Conservation (phyloP, 345 rosid species). For the Eucalyptus shirleyi region DNA sequence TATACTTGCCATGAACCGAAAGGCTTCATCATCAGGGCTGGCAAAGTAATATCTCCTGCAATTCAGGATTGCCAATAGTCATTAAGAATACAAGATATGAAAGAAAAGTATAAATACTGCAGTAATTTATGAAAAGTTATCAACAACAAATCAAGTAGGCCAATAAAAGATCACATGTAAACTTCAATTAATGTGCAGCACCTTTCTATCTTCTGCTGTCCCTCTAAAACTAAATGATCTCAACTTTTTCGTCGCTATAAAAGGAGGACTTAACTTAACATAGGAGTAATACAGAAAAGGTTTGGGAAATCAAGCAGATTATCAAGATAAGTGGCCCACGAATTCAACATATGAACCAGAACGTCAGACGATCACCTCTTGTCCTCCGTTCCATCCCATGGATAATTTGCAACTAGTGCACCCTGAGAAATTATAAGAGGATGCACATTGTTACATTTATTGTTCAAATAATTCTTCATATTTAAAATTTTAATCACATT, state of each 20-base stretch:
- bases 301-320: neutral
- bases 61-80: neutral
- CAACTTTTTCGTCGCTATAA: neutral
- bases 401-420: constrained; percentile 94
- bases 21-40: constrained; percentile 89
- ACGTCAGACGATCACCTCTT: constrained; percentile 28
- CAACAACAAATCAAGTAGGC: neutral
- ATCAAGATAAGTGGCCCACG: neutral
- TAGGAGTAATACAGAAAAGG: neutral
- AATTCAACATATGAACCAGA: neutral
- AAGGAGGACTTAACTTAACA: neutral
- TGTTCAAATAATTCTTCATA: neutral
- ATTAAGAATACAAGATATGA: neutral
- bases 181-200: neutral
- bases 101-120: neutral
- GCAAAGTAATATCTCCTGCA: constrained; percentile 71
- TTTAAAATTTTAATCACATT: neutral
- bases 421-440: constrained; percentile 43
- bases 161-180: neutral
- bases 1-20: constrained; percentile 61
- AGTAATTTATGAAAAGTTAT: neutral
- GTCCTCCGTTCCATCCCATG: constrained; percentile 91
- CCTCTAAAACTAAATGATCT: neutral
- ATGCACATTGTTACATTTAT: neutral
- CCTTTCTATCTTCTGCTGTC: neutral